Evolutionary conservation across 169 alveolate genomes (phyloP).

Genomic region (Eimeria praecox): DNA sequence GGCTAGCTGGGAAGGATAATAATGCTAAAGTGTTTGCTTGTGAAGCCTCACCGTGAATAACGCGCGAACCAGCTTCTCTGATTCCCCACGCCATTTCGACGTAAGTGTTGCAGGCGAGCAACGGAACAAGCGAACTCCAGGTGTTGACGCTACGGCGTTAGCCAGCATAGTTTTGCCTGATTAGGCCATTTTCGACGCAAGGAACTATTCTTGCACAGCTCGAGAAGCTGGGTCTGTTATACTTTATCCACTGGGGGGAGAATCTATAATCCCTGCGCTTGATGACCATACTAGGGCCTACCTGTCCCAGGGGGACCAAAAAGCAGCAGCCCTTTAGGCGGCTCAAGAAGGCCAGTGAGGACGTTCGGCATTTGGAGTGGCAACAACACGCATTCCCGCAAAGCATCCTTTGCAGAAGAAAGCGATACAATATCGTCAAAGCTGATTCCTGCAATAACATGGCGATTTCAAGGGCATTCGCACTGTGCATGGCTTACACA

Average conservation of each 20-base stretch:
- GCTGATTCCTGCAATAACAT: constrained; percentile 83
- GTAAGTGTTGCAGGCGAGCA: constrained; percentile 95
- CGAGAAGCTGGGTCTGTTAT: neutral
- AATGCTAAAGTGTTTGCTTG: neutral
- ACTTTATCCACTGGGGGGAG: neutral
- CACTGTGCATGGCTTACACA: neutral
- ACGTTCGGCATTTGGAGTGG: constrained; percentile 95
- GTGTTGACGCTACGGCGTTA: constrained; percentile 96
- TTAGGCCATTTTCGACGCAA: neutral
- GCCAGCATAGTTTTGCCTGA: constrained; percentile 95
- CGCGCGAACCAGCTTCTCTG: constrained; percentile 94
- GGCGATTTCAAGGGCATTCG: neutral
- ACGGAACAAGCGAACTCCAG: constrained; percentile 94
- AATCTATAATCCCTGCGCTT: neutral
- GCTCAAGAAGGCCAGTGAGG: constrained; percentile 94
- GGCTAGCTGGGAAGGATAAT: too few species aligned
- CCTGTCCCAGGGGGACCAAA: constrained; percentile 98
- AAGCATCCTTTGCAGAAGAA: constrained; percentile 92
- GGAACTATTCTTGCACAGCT: neutral
- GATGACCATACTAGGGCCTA: neutral
- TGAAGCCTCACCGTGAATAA: constrained; percentile 39
- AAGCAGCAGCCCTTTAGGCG: constrained; percentile 95
- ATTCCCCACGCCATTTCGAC: constrained; percentile 96
- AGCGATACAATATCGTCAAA: constrained; percentile 94
- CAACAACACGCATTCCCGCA: constrained; percentile 95